phyloP scores from a whole-genome alignment of 208 protist genomes.

The Crithidia fasciculata region DNA sequence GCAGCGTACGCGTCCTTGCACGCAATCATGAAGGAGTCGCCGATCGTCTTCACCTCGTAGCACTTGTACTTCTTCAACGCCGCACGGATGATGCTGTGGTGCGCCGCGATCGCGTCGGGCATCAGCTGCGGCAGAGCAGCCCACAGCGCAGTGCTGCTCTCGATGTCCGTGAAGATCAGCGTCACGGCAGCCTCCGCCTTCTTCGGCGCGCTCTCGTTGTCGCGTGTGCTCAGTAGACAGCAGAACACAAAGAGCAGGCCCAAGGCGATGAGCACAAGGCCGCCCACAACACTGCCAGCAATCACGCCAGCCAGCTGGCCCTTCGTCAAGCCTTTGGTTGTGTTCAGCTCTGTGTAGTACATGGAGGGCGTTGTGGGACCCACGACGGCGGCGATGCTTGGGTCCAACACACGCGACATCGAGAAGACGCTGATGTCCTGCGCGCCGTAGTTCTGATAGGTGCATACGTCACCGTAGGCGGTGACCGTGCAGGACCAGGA shows the following conservation, averaged over 20 bases:
- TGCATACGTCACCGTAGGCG: slow-evolving; percentile 7
- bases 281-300: background rate
- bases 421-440: slow-evolving; percentile 33
- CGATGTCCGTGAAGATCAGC: slow-evolving; percentile 76
- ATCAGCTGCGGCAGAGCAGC: slow-evolving; percentile 50
- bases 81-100: slow-evolving; percentile 70
- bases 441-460: slow-evolving; percentile 50
- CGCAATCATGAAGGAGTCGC: slow-evolving; percentile 39
- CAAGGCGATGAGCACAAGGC: slow-evolving; percentile 1
- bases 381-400: slow-evolving; percentile 2
- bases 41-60: slow-evolving; percentile 88
- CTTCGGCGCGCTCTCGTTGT: slow-evolving; percentile 56
- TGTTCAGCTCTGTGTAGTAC: slow-evolving; percentile 19
- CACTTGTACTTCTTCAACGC: slow-evolving; percentile 62
- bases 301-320: slow-evolving; percentile 4
- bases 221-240: slow-evolving; percentile 25
- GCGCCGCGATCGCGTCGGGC: slow-evolving; percentile 56
- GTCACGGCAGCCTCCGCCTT: slow-evolving; percentile 39
- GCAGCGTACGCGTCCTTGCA: no score
- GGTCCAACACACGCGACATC: slow-evolving; percentile 31
- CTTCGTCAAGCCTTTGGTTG: background rate
- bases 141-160: slow-evolving; percentile 78
- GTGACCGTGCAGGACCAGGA: background rate
- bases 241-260: slow-evolving; percentile 12
- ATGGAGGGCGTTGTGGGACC: slow-evolving; percentile 37